Conservation (phyloP, 768 basidiomycete species). For the Udeniomyces megalosporus region DNA sequence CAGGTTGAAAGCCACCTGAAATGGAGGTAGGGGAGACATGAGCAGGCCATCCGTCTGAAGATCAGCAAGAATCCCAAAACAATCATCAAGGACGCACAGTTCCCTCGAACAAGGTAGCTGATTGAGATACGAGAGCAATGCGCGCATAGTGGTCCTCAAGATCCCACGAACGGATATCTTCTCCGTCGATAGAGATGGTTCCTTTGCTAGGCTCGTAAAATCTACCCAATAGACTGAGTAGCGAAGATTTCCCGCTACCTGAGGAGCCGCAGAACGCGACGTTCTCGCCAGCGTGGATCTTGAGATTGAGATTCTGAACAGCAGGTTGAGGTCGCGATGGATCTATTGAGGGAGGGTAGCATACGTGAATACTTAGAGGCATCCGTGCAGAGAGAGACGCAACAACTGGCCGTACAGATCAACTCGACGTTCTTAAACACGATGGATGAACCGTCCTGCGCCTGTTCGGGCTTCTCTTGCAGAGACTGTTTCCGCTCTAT, state of each 20-base stretch:
- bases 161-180: conserved; percentile 22
- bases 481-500: background rate
- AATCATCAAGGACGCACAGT: conserved; percentile 16
- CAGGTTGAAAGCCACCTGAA: conserved; percentile 13
- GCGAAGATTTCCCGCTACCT: conserved; percentile 12
- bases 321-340: conserved; percentile 23
- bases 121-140: conserved; percentile 28
- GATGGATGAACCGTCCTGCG: too few species aligned
- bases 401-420: too few species aligned
- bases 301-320: conserved; percentile 20
- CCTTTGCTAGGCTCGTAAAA: conserved; percentile 27
- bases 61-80: background rate
- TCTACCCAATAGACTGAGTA: conserved; percentile 25
- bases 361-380: too few species aligned
- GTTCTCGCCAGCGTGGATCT: conserved; percentile 23
- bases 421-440: too few species aligned
- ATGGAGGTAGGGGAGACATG: background rate
- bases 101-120: conserved; percentile 26
- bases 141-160: conserved; percentile 20
- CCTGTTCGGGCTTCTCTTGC: background rate
- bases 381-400: too few species aligned
- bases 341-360: background rate
- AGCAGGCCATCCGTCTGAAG: too few species aligned
- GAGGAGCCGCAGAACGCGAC: conserved; percentile 26
- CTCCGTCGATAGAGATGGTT: conserved; percentile 22